Percentiles rank a stretch among this genome's conserved stretches.
Evolutionary conservation across 345 rosid species (phyloP).

Genomic region (Melaleuca alternifolia): DNA sequence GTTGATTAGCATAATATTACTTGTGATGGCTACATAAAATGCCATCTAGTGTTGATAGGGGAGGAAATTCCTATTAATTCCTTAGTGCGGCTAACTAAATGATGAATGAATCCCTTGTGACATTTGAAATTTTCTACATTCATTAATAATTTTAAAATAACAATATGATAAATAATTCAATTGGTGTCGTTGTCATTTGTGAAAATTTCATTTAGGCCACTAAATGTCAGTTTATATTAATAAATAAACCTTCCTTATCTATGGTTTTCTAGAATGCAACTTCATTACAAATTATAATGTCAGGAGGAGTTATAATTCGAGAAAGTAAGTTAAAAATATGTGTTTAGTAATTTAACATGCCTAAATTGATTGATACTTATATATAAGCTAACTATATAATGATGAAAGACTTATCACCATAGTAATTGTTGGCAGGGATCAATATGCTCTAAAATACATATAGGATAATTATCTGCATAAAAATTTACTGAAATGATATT

Average conservation of each 20-base stretch:
- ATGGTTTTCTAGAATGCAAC: not conserved
- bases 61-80: not conserved
- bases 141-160: too few relatives aligned
- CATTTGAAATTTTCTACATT: not conserved
- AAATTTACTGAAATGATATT: not conserved
- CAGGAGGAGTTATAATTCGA: not conserved
- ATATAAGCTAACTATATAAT: not conserved
- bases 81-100: not conserved
- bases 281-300: not conserved
- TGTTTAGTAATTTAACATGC: not conserved
- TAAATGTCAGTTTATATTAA: not conserved
- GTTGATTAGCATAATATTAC: too few relatives aligned
- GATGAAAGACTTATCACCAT: not conserved
- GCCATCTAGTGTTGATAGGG: not conserved
- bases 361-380: too few relatives aligned
- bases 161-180: too few relatives aligned
- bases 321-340: too few relatives aligned
- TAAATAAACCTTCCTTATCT: not conserved
- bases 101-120: not conserved
- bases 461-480: not conserved
- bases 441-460: not conserved
- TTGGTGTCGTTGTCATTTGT: not conserved
- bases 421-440: not conserved
- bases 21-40: too few relatives aligned
- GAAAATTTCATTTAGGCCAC: not conserved